Percentiles rank a stretch among this genome's conserved stretches.
Evolutionary conservation across 371 early-diverging fungal genomes (phyloP).

Genomic region (Haplosporangium sp.): DNA sequence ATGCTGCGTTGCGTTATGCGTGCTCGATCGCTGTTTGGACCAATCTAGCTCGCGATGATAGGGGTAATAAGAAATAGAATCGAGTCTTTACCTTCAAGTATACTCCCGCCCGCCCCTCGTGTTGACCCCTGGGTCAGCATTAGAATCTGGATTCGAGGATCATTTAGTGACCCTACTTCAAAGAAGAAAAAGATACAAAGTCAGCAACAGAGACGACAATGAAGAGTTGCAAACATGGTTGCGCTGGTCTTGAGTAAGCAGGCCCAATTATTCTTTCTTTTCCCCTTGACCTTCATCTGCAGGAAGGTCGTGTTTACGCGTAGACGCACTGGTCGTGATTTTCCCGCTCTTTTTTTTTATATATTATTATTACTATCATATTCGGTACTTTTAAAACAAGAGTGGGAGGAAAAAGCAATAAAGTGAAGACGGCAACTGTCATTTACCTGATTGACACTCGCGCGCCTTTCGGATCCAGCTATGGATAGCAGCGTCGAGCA

Average conservation of each 20-base stretch:
- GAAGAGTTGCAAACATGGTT: no score
- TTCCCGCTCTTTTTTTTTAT: conserved; percentile 31
- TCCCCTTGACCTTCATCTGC: no score
- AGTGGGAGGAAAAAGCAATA: neutral
- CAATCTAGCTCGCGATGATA: no score
- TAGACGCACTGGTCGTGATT: neutral
- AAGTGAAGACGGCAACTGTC: neutral
- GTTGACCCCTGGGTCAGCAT: conserved; percentile 25
- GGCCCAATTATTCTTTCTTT: neutral
- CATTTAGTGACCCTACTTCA: conserved; percentile 14
- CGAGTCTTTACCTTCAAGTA: conserved; percentile 39
- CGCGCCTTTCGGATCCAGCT: conserved; percentile 35
- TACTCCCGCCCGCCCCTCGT: conserved; percentile 32
- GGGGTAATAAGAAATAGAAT: neutral
- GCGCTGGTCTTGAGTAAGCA: neutral
- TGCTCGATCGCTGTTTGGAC: no score
- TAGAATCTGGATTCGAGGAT: conserved; percentile 18
- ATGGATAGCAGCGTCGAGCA: conserved; percentile 40
- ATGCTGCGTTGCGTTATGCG: no score
- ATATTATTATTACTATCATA: neutral
- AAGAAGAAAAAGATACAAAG: neutral
- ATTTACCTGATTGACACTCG: conserved; percentile 43
- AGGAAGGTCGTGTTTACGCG: no score
- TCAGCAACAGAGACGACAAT: no score
- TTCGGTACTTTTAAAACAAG: neutral